Percentiles rank a stretch among this genome's conserved stretches.
These are phyloP conservation scores for Leptographium radiaticola DNA, from an alignment of 2,329 filamentous ascomycete species.

Conservation along the genomic window DNA sequence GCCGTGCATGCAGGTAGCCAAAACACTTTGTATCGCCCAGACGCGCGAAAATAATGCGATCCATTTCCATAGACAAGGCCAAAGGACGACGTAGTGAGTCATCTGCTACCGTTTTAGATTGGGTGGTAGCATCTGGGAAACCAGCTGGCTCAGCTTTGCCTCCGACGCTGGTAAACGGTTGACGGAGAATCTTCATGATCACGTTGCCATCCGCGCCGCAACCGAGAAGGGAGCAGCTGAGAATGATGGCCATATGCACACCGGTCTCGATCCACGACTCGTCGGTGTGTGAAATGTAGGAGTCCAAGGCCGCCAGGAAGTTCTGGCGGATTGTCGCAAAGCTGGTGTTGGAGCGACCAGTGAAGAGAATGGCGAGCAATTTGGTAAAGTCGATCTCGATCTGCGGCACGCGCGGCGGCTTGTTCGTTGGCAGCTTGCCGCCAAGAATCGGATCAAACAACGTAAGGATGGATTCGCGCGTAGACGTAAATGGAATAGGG, in stretches of 20 bases:
- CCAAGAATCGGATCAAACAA: conserved; percentile 48
- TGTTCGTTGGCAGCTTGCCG: neutral
- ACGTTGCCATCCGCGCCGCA: conserved; percentile 38
- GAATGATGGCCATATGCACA: conserved; percentile 44
- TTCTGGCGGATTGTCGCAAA: conserved; percentile 30
- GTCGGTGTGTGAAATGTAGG: conserved; percentile 38
- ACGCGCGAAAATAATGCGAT: conserved; percentile 33
- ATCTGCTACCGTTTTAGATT: too few relatives aligned
- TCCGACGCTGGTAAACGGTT: conserved; percentile 6
- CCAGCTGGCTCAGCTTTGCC: conserved; percentile 1
- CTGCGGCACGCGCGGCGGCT: conserved; percentile 17
- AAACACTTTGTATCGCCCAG: conserved; percentile 45
- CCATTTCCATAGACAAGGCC: conserved; percentile 27
- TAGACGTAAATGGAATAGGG: conserved; percentile 51
- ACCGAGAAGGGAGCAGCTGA: conserved; percentile 36
- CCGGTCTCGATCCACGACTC: conserved; percentile 39
- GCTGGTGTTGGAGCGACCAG: conserved; percentile 29
- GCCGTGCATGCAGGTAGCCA: conserved; percentile 47
- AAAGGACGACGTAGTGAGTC: neutral
- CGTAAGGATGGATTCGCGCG: conserved; percentile 56
- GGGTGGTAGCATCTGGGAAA: neutral
- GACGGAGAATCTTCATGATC: conserved; percentile 25
- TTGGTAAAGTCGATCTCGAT: conserved; percentile 51
- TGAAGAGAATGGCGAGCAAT: conserved; percentile 52
- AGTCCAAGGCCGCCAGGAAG: conserved; percentile 41